Evolutionary conservation across 2,329 filamentous ascomycete genomes (phyloP), one percentile per base, ranked within the genome.

Genomic region (Trematosphaeria pertusa): DNA sequence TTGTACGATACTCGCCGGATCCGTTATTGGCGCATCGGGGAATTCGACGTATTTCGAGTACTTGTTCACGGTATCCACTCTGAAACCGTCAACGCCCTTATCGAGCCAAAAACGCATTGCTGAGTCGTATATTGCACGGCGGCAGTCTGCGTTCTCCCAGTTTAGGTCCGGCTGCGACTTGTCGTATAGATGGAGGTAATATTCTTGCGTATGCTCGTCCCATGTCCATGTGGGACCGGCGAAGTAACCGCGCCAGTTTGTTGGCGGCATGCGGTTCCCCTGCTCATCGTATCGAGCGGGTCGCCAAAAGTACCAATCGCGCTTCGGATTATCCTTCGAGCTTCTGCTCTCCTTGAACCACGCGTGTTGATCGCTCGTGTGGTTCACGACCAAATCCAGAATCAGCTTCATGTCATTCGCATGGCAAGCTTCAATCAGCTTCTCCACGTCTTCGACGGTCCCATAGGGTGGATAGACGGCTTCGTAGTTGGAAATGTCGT

Each of bases 381-480:
- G 88, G 56, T 91, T 93, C 51, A 91, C 81, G 2, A 92, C 88
- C 3, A 92, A 75, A 62, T 92, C 88, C 48, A 91, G 79, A 46
- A 92, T 84, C 9, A 91, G 71, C 55, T 82, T 84, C 81, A 91
- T 88, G 3, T 80, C 84, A 3, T 85, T 78, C 12, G 78, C 69
- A 49, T 87, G 85, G 31, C 82, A 78, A 35, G 81, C 81, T 19
- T 77, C 62, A 38, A 88, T 84, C 26, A 90, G 67, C 0, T 72
- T 70, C 46, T 89, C 84, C 38, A 88, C 81, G 61, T 90, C 86
- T 48, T 77, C 74, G 6, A 90, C 74, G 1, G 84, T 85, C 28
- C 87, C 87, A 57, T 89, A 90, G 1, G 82, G 80, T 2, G 77
- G 72, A 56, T 88, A 81, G 20, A 90, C 82, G 19, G 76, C 76